These are phyloP conservation scores for Metschnikowia rubicola DNA, from an alignment of 805 yeast species.

Conservation along the genomic window DNA sequence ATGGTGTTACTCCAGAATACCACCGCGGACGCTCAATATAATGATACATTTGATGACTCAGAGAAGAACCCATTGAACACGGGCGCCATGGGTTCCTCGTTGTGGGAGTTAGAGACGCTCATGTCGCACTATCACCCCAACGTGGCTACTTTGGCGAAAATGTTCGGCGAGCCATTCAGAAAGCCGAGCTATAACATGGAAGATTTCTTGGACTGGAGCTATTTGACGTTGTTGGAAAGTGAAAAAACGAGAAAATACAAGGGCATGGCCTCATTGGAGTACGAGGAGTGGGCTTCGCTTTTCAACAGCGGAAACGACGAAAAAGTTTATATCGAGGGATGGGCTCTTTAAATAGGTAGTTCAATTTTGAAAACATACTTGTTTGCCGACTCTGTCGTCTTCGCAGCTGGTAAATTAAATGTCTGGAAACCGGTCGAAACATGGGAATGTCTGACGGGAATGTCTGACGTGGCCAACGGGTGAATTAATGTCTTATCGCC, in stretches of 20 bases:
- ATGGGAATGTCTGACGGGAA: too few species aligned
- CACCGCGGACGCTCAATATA: slow-evolving; percentile 22
- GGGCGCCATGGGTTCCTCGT: slow-evolving; percentile 75
- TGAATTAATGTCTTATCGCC: too few species aligned
- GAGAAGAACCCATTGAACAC: slow-evolving; percentile 78
- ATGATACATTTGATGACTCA: slow-evolving; percentile 63
- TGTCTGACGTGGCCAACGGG: too few species aligned
- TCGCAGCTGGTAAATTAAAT: too few species aligned
- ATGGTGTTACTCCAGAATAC: slow-evolving; percentile 78
- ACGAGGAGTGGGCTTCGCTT: slow-evolving; percentile 47
- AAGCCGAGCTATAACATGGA: slow-evolving; percentile 86
- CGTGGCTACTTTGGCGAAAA: slow-evolving; percentile 85
- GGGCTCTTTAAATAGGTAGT: slow-evolving; percentile 11
- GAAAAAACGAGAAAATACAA: slow-evolving; percentile 64
- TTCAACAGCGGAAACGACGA: slow-evolving; percentile 21
- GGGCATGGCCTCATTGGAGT: slow-evolving; percentile 76
- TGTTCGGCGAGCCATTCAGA: slow-evolving; percentile 84
- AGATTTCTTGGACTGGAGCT: slow-evolving; percentile 92
- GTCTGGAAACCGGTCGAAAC: too few species aligned
- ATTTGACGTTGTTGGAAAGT: slow-evolving; percentile 58
- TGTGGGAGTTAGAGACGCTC: slow-evolving; percentile 87
- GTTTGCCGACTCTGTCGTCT: too few species aligned
- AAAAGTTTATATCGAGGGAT: slow-evolving; percentile 16
- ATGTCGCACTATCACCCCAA: slow-evolving; percentile 92
- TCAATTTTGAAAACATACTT: too few species aligned